Conservation (phyloP, 208 protist genomes). For the Trypanosoma congolense region DNA sequence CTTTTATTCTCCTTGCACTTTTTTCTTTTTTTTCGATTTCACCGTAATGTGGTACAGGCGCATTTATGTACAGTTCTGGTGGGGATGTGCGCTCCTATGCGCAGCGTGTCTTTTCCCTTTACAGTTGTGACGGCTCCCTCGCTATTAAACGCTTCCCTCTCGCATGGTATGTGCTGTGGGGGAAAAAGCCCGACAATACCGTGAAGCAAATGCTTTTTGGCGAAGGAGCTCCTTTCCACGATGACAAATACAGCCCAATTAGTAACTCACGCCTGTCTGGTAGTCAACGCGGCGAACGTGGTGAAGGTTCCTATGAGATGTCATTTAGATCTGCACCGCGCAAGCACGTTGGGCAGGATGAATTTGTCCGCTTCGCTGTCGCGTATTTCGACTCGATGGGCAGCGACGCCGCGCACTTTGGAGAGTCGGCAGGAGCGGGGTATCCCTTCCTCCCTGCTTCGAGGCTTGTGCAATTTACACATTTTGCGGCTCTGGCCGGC, state of each 20-base stretch:
- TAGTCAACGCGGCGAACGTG: too few species aligned
- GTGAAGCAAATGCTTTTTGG: conserved; percentile 11
- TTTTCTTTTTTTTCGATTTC: conserved; percentile 15
- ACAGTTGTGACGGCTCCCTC: conserved; percentile 6
- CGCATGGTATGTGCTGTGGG: conserved; percentile 26
- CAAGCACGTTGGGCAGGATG: too few species aligned
- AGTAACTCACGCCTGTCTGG: too few species aligned
- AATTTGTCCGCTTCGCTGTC: conserved; percentile 20
- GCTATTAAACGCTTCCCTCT: conserved; percentile 7
- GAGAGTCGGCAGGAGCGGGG: not conserved
- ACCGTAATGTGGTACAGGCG: not conserved
- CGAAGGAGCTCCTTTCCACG: too few species aligned
- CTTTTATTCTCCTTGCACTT: not conserved
- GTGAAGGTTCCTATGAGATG: too few species aligned
- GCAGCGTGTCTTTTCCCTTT: conserved; percentile 36
- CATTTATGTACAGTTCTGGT: conserved; percentile 45
- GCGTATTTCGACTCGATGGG: conserved; percentile 21
- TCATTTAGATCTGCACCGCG: too few species aligned
- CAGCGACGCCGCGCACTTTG: conserved; percentile 1
- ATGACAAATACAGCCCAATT: too few species aligned
- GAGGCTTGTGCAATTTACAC: conserved; percentile 6
- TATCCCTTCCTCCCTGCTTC: not conserved
- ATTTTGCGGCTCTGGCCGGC: conserved; percentile 51
- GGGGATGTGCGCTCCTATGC: conserved; percentile 43
- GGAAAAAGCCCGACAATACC: conserved; percentile 8